Percentiles rank a stretch among this genome's conserved stretches.
phyloP scores from a whole-genome alignment of 1,284 basidiomycete genomes.

The Moesziomyces sp. region DNA sequence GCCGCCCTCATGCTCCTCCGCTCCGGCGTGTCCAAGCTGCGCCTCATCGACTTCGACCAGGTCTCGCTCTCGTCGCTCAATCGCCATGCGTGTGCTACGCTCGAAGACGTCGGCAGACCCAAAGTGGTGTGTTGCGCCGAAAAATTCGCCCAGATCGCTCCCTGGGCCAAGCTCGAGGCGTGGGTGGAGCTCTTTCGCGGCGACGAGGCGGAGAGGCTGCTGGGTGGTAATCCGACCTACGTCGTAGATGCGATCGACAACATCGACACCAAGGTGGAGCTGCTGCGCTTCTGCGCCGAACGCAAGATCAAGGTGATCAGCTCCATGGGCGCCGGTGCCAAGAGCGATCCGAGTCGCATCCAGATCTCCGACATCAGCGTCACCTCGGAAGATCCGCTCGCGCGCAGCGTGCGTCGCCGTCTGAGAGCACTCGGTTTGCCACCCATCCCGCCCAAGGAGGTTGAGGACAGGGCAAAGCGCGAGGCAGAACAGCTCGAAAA shows the following conservation, averaged over 20 bases:
- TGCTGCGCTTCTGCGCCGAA: constrained; percentile 62
- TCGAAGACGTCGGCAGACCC: constrained; percentile 90
- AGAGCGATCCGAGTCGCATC: constrained; percentile 91
- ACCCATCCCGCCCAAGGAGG: constrained; percentile 51
- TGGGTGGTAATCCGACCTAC: constrained; percentile 58
- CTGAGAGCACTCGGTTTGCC: constrained; percentile 72
- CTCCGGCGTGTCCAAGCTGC: constrained; percentile 59
- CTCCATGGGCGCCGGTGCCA: constrained; percentile 97
- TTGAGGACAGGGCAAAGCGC: constrained; percentile 27
- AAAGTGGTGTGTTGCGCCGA: constrained; percentile 87
- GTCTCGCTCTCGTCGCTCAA: constrained; percentile 72
- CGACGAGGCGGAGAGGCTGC: constrained; percentile 45
- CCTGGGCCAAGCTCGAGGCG: constrained; percentile 75
- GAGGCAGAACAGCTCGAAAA: constrained; percentile 38
- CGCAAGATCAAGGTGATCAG: constrained; percentile 74
- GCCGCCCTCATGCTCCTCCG: constrained; percentile 82
- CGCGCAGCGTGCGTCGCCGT: constrained; percentile 84
- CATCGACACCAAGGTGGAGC: constrained; percentile 81
- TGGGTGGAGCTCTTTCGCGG: constrained; percentile 59
- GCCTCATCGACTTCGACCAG: constrained; percentile 67
- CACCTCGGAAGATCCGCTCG: constrained; percentile 94
- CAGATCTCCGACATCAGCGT: constrained; percentile 93
- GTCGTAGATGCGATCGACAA: constrained; percentile 81
- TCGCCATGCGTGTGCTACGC: constrained; percentile 85
- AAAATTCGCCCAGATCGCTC: constrained; percentile 77